These are phyloP conservation scores for Moringa oleifera DNA, from an alignment of 345 rosid species.

Conservation along the genomic window DNA sequence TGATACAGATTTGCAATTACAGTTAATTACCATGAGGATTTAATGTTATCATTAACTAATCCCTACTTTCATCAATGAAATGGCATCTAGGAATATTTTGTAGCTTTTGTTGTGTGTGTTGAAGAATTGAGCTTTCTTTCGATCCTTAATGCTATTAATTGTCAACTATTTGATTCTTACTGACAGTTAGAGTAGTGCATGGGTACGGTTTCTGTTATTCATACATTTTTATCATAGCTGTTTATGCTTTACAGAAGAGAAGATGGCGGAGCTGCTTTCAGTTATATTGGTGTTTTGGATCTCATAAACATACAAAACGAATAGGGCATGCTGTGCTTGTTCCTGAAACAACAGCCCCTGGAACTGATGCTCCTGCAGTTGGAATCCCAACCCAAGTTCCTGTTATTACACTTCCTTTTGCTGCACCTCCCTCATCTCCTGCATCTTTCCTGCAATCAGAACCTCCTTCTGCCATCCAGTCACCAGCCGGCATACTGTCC, in stretches of 20 bases:
- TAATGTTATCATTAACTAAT: too few relatives aligned
- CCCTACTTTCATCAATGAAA: too few relatives aligned
- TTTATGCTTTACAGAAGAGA: constrained; percentile 42
- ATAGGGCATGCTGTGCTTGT: constrained; percentile 60
- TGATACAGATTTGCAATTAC: constrained; percentile 7
- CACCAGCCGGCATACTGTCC: constrained; percentile 69
- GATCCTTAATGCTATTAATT: not conserved
- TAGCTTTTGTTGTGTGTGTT: not conserved
- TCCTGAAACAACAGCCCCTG: constrained; percentile 45
- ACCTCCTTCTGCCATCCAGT: constrained; percentile 79
- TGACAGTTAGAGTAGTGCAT: not conserved
- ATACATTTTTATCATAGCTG: constrained; percentile 13
- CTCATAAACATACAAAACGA: constrained; percentile 48
- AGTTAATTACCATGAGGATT: too few relatives aligned
- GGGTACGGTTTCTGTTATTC: not conserved
- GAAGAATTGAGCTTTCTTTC: constrained; percentile 1
- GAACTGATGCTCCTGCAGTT: constrained; percentile 28
- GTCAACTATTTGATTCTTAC: constrained; percentile 3
- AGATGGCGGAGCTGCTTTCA: constrained; percentile 76
- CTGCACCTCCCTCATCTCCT: constrained; percentile 97
- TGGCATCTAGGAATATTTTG: too few relatives aligned
- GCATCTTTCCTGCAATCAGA: constrained; percentile 93
- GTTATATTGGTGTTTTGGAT: constrained; percentile 70
- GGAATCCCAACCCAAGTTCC: constrained; percentile 36
- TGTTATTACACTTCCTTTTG: constrained; percentile 48